phyloP scores from a whole-genome alignment of 1,284 basidiomycete species.

The Hymenochaete sp. region DNA sequence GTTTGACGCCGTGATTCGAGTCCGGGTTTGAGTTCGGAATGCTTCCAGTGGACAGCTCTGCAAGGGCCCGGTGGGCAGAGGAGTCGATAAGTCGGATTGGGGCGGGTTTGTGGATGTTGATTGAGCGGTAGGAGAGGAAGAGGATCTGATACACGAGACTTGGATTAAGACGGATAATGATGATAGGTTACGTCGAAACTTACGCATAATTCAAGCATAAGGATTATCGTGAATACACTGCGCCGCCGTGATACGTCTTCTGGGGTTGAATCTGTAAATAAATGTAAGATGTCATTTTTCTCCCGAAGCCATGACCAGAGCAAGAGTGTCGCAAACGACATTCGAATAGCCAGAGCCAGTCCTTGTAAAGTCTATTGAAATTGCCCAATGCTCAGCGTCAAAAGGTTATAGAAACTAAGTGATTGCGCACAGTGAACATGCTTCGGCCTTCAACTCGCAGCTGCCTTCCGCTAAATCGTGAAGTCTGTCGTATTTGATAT shows the following conservation, averaged over 20 bases:
- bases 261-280: too few species aligned
- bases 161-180: not conserved
- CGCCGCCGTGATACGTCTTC: conserved; percentile 26
- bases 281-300: conserved; percentile 32
- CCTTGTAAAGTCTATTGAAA: conserved; percentile 45
- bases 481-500: conserved; percentile 48
- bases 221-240: conserved; percentile 37
- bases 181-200: conserved; percentile 19
- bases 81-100: conserved; percentile 56
- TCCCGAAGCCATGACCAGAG: conserved; percentile 34
- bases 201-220: conserved; percentile 47
- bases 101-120: conserved; percentile 57
- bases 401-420: not conserved
- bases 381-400: conserved; percentile 4
- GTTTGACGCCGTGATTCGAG: conserved; percentile 16
- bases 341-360: conserved; percentile 45
- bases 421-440: conserved; percentile 47
- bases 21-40: conserved; percentile 21
- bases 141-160: conserved; percentile 34
- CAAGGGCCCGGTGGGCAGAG: conserved; percentile 28
- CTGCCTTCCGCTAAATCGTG: conserved; percentile 57
- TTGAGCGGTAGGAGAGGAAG: conserved; percentile 38
- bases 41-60: conserved; percentile 23
- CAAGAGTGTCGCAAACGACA: conserved; percentile 42
- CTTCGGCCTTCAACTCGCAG: conserved; percentile 55